A percentile compares a stretch with the other conserved stretches of the same genome.
Conservation (phyloP, 202 grass and related monocot genomes). For the Setaria viridis region DNA sequence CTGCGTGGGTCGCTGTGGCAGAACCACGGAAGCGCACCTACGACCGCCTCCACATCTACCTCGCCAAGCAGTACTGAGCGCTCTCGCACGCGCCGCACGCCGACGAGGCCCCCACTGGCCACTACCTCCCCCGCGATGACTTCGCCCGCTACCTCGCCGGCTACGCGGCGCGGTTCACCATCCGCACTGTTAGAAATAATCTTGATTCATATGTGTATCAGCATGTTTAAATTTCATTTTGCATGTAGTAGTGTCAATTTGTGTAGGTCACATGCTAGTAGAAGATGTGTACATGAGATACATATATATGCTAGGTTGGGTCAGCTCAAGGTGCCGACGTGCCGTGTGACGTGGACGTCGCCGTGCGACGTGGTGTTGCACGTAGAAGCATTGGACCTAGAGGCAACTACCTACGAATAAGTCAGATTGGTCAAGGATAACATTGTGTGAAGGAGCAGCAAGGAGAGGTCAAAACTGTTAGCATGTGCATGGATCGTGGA, state of each 20-base stretch:
- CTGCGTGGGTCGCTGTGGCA: slow-evolving; percentile 74
- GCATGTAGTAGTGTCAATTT: too few relatives aligned
- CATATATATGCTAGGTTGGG: too few relatives aligned
- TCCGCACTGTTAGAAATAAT: slow-evolving; percentile 23
- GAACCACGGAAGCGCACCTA: slow-evolving; percentile 62
- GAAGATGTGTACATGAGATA: too few relatives aligned
- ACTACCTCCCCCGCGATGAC: slow-evolving; percentile 62
- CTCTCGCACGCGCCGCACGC: slow-evolving; percentile 66
- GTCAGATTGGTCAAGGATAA: too few relatives aligned
- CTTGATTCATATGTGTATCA: too few relatives aligned
- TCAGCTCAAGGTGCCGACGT: background rate
- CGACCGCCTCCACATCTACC: slow-evolving; percentile 77
- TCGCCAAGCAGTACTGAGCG: slow-evolving; percentile 67
- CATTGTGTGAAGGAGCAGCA: too few relatives aligned
- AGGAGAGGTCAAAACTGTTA: too few relatives aligned
- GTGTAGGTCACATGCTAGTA: too few relatives aligned
- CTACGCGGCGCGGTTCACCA: slow-evolving; percentile 64
- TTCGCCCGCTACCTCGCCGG: slow-evolving; percentile 75
- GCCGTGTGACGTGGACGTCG: background rate
- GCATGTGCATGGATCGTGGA: too few relatives aligned
- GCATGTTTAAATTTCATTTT: too few relatives aligned
- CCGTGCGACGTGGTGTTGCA: background rate
- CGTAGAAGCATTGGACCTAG: background rate
- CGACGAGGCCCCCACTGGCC: slow-evolving; percentile 26
- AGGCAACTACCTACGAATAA: too few relatives aligned